phyloP scores from a whole-genome alignment of 1,139 yeast species.

The Tardiomyces depauwii region DNA sequence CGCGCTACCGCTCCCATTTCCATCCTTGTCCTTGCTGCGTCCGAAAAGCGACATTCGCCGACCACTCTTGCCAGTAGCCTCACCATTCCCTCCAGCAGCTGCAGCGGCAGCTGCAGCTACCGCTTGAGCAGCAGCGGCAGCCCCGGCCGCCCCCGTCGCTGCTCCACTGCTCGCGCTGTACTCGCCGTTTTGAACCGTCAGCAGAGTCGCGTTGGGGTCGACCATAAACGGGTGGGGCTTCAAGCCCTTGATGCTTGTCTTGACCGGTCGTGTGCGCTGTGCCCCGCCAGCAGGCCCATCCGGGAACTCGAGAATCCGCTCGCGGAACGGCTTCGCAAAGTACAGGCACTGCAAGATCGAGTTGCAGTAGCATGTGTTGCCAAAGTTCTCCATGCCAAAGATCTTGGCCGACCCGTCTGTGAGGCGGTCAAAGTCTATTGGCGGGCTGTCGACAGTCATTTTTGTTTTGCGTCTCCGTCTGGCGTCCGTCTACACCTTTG shows the following conservation, averaged over 20 bases:
- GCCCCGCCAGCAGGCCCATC: slow-evolving; percentile 3
- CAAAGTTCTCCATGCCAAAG: slow-evolving; percentile 93
- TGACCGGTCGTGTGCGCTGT: slow-evolving; percentile 1
- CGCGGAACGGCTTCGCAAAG: slow-evolving; percentile 60
- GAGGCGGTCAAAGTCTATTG: slow-evolving; percentile 10
- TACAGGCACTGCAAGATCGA: slow-evolving; percentile 83
- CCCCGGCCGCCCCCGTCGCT: not conserved
- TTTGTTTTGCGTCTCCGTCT: not conserved
- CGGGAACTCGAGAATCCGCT: slow-evolving; percentile 42
- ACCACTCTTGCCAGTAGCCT: slow-evolving; percentile 1
- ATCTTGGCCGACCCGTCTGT: slow-evolving; percentile 35
- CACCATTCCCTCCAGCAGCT: not conserved
- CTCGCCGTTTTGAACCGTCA: not conserved
- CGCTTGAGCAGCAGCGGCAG: not conserved
- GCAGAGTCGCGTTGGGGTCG: slow-evolving; percentile 14
- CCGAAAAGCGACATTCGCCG: slow-evolving; percentile 6
- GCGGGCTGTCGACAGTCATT: slow-evolving; percentile 9
- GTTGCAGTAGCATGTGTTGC: slow-evolving; percentile 88
- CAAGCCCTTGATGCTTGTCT: slow-evolving; percentile 19
- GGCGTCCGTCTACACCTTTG: too few relatives aligned
- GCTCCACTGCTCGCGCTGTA: not conserved
- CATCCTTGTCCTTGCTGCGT: not conserved
- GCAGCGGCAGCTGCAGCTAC: not conserved
- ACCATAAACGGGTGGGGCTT: slow-evolving; percentile 27
- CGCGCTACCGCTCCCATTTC: not conserved